These are phyloP conservation scores for Pseudonitzschia delicatissima DNA, from an alignment of 108 stramenopile genomes.

Conservation along the genomic window DNA sequence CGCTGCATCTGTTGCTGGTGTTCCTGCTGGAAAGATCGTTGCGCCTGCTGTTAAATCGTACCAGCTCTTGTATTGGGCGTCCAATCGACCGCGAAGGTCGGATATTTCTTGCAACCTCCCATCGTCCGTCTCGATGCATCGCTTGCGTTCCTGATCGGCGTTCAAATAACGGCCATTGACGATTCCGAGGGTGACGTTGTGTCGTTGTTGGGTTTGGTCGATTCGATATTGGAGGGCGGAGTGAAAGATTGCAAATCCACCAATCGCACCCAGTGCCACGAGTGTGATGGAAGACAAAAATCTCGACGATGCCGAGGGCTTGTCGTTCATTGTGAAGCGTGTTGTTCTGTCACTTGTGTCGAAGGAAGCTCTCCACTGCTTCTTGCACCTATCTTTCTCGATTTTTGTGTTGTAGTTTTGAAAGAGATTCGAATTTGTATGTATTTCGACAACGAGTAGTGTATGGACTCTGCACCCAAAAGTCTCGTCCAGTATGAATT, in stretches of 20 bases:
- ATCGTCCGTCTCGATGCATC: not conserved
- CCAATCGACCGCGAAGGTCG: slow-evolving; percentile 4
- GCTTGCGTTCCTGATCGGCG: not conserved
- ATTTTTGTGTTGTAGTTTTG: too few relatives aligned
- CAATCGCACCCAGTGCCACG: not conserved
- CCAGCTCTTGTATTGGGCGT: slow-evolving; percentile 13
- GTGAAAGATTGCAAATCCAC: slow-evolving; percentile 5
- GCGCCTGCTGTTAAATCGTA: not conserved
- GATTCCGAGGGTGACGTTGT: not conserved
- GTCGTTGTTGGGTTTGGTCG: not conserved
- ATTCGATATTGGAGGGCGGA: not conserved
- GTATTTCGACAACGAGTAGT: too few relatives aligned
- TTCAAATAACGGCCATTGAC: not conserved
- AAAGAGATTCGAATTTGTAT: too few relatives aligned
- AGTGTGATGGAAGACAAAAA: not conserved
- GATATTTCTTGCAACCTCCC: slow-evolving; percentile 6
- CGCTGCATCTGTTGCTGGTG: not conserved
- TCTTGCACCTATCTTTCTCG: too few relatives aligned
- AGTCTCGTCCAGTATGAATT: too few relatives aligned
- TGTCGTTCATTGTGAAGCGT: too few relatives aligned
- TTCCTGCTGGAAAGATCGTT: not conserved
- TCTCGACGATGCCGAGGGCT: too few relatives aligned
- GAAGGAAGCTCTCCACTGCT: too few relatives aligned
- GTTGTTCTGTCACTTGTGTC: too few relatives aligned
- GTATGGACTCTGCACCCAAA: too few relatives aligned